Base-by-base conservation (phyloP, 192 early-diverging fungal genomes). In the Mortierella antarctica region DNA sequence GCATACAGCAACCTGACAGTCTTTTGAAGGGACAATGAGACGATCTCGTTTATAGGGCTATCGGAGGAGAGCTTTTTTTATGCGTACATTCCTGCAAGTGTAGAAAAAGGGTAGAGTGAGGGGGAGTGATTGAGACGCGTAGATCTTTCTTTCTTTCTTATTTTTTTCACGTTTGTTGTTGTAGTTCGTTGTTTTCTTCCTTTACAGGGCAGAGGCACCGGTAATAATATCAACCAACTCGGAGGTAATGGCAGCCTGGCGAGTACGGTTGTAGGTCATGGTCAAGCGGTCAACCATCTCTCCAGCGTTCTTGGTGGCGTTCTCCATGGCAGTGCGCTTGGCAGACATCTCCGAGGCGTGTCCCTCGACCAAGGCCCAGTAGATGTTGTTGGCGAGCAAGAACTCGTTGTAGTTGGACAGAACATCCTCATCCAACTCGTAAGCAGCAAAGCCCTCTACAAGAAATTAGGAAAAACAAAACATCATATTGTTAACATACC, bases 261-360 rank as follows among this genome's bases (percentile, higher is more conserved):
- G 95, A 82, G 94, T 92, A 74, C 96, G 93, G 92, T 99, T 98
- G 92, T 95, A 99, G 72, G 92, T 92, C 83, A 99, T 88, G 59
- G 96, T 97, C 59, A 99, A 89, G 83, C 93, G 97, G 84, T 92
- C 88, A 89, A 99, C 96, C 91, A 99, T 97, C 70, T 99, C 96
- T 83, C 93, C 94, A 65, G 97, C 98, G 88, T 99, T 99, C 91
- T 98, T 96, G 86, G 97, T 98, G 47, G 98, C 97, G 85, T 99
- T 99, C 91, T 99, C 98, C 98, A 98, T 99, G 73, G 98, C 98
- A 74, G 94, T 93, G 70, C 97, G 93, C 91, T 95, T 96, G 69
- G 98, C 94, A 63, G 93, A 91, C 92, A 98, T 93, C 84, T 99
- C 98, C 39, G 95, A 88, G 53, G 96, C 96, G 79, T 98, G 95